phyloP scores from a whole-genome alignment of 2,329 filamentous ascomycete species.

The Massarina eburnea region DNA sequence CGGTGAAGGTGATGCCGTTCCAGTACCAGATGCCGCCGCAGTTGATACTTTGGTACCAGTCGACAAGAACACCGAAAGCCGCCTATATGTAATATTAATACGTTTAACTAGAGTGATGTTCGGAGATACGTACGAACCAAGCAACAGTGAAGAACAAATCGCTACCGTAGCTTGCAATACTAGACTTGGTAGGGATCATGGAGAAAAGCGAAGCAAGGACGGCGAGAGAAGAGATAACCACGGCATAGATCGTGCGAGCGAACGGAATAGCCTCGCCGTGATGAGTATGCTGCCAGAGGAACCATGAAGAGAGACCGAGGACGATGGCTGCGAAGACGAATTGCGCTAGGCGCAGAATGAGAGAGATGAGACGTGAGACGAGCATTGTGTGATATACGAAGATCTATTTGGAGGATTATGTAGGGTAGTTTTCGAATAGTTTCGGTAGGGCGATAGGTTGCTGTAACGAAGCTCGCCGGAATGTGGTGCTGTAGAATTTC shows the following conservation, averaged over 20 bases:
- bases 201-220: slow-evolving; percentile 71
- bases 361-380: slow-evolving; percentile 54
- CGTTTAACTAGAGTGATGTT: slow-evolving; percentile 52
- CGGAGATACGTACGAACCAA: slow-evolving; percentile 58
- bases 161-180: slow-evolving; percentile 70
- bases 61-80: slow-evolving; percentile 44
- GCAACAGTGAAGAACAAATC: slow-evolving; percentile 69
- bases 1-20: slow-evolving; percentile 50
- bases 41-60: slow-evolving; percentile 23
- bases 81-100: slow-evolving; percentile 7
- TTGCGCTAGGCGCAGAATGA: slow-evolving; percentile 62
- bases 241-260: slow-evolving; percentile 73
- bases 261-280: slow-evolving; percentile 54
- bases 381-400: slow-evolving; percentile 20
- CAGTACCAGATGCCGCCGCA: slow-evolving; percentile 51
- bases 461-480: not conserved
- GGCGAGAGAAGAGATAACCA: slow-evolving; percentile 68
- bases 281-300: slow-evolving; percentile 26
- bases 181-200: slow-evolving; percentile 69
- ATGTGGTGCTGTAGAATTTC: not conserved
- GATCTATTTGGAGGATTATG: not conserved
- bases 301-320: slow-evolving; percentile 26
- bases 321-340: slow-evolving; percentile 69
- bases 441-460: not conserved
- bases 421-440: too few relatives aligned